Percentiles rank a stretch among this genome's conserved stretches.
phyloP scores from a whole-genome alignment of 306 rosid species.

The Vachellia pachyceras region DNA sequence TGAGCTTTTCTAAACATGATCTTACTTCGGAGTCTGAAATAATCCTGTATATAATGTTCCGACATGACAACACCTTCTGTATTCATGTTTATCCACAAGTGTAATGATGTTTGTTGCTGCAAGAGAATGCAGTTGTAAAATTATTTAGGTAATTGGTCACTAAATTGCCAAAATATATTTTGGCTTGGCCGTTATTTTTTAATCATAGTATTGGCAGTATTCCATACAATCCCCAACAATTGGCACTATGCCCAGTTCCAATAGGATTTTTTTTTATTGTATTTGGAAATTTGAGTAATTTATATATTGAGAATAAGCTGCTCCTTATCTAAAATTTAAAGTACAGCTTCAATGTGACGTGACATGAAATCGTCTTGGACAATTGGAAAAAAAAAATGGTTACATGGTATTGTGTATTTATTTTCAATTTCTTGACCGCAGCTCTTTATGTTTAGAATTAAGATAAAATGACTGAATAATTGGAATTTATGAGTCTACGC shows the following conservation, averaged over 20 bases:
- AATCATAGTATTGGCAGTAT: background rate
- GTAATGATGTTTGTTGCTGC: slow-evolving; percentile 7
- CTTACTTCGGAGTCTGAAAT: background rate
- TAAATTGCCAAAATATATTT: background rate
- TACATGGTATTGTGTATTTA: background rate
- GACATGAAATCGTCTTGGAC: background rate
- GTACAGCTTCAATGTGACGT: background rate
- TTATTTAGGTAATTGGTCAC: slow-evolving; percentile 2
- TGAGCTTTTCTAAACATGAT: background rate
- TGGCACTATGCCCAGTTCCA: background rate
- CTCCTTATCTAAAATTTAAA: background rate
- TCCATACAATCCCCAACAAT: background rate
- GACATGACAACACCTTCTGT: background rate
- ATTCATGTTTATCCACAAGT: background rate
- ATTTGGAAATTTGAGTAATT: background rate
- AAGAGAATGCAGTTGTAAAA: background rate
- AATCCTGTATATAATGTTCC: background rate
- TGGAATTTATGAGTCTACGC: no score
- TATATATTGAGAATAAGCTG: background rate
- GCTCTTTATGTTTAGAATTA: background rate
- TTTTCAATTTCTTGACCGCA: background rate
- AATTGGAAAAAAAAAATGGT: background rate
- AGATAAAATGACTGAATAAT: no score
- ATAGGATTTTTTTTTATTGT: background rate
- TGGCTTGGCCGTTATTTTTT: background rate